Conservation (phyloP, 2,329 filamentous ascomycete genomes). For the Bipolaris gigantea region DNA sequence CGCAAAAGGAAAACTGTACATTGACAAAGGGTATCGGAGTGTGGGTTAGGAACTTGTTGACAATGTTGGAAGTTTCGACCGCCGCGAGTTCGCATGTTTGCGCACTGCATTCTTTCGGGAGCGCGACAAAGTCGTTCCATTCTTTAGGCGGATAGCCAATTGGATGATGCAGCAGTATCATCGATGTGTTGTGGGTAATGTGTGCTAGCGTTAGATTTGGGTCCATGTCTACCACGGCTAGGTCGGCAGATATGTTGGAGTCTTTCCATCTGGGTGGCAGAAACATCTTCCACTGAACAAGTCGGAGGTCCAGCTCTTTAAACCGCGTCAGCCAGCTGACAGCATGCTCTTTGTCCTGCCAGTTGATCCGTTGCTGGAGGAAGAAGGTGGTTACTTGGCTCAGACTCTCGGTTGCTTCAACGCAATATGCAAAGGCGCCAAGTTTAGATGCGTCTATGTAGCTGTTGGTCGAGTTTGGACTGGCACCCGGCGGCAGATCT, state of each 20-base stretch:
- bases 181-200: conserved; percentile 42
- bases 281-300: conserved; percentile 42
- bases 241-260: conserved; percentile 37
- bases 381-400: conserved; percentile 43
- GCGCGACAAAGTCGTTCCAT: conserved; percentile 38
- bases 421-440: conserved; percentile 40
- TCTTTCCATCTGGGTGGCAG: conserved; percentile 40
- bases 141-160: conserved; percentile 36
- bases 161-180: conserved; percentile 40
- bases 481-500: conserved; percentile 30
- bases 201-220: conserved; percentile 41
- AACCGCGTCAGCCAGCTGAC: conserved; percentile 41
- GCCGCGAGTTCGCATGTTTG: conserved; percentile 41
- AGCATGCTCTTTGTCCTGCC: conserved; percentile 41
- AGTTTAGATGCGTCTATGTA: conserved; percentile 42
- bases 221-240: conserved; percentile 37
- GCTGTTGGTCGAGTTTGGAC: conserved; percentile 35
- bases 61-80: conserved; percentile 39
- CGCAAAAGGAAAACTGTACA: conserved; percentile 39
- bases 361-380: conserved; percentile 39
- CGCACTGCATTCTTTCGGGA: conserved; percentile 39
- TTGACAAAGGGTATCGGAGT: conserved; percentile 39
- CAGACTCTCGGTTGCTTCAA: conserved; percentile 39
- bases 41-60: conserved; percentile 37
- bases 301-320: conserved; percentile 39